These are phyloP conservation scores for Rutstroemia sp. DNA, from an alignment of 2,329 filamentous ascomycete genomes.

Conservation along the genomic window DNA sequence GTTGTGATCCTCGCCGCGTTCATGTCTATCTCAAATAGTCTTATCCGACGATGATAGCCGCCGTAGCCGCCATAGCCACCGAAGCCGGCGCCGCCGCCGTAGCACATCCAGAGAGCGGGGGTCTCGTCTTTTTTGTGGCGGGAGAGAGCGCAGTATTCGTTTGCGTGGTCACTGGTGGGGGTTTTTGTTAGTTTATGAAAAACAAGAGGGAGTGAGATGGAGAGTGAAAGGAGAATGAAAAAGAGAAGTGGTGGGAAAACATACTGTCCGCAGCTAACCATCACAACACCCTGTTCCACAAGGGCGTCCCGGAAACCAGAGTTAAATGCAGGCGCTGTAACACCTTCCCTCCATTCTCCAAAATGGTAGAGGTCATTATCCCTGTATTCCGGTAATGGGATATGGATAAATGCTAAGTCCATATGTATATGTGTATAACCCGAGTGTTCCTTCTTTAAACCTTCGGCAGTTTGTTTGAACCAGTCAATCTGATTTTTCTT, in stretches of 20 bases:
- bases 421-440: conserved; percentile 90
- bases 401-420: conserved; percentile 96
- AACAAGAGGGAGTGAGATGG: too few species aligned
- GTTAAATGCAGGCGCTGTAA: conserved; percentile 85
- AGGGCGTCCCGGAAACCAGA: conserved; percentile 88
- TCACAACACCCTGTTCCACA: conserved; percentile 74
- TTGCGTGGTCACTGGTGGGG: conserved; percentile 70
- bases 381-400: conserved; percentile 84
- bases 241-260: conserved; percentile 30
- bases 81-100: conserved; percentile 84
- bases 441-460: conserved; percentile 68
- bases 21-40: conserved; percentile 90
- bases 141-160: conserved; percentile 84
- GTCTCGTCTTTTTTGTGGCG: conserved; percentile 28
- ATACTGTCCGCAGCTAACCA: conserved; percentile 87
- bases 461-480: conserved; percentile 74
- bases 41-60: conserved; percentile 73
- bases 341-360: conserved; percentile 72
- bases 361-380: conserved; percentile 50
- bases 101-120: conserved; percentile 95
- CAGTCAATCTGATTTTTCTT: conserved; percentile 91
- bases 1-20: conserved; percentile 83
- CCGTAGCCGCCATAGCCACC: conserved; percentile 92
- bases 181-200: conserved; percentile 15
- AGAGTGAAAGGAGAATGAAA: conserved; percentile 8